Base-by-base conservation (phyloP, 192 early-diverging fungal species). In the Coemansia sp. region DNA sequence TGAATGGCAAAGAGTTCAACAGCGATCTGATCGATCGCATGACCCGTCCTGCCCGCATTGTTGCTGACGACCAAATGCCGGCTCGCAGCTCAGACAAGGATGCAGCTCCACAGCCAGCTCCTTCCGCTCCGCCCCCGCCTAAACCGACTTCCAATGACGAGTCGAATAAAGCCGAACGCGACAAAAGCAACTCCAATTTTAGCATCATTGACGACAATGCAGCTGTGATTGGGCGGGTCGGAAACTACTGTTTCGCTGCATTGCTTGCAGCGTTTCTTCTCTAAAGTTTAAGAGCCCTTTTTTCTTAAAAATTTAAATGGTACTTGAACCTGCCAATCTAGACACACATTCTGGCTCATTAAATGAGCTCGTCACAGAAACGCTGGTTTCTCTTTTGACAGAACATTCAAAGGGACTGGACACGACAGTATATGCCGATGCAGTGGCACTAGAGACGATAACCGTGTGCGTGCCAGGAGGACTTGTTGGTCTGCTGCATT, bases 361-460 rank as follows among this genome's bases (percentile, higher is more conserved):
- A 31, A 43, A 36, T 5, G 72, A 69, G 40, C 47, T 45, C 16
- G 54, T 55, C n/a, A 26, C 47, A 8, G 21, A 23, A 4, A 7
- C 46, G 45, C 51, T 76, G 9, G 13, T 28, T 13, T 44, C 50
- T 18, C 31, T 58, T 18, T 44, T 76, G 10, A 51, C 50, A 0
- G 20, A 39, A 21, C 55, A 76, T 55, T 61, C 64, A 39, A 45
- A 51, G n/a, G 72, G 72, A 38, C 41, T 61, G 11, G 57, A 62
- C 11, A 76, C 72, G 16, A 69, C 72, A 50, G 62, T 76, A 49
- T 76, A 70, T 33, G 72, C 72, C 6, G 72, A 76, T 45, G 46
- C 58, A 18, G 63, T 28, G 3, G 54, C 44, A 5, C 47, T 76
- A 10, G 58, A 68, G 28, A 62, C 55, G 23, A 61, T 76, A 37